Evolutionary conservation across 495 filamentous ascomycete species (phyloP), one percentile per base, ranked within the genome.

Genomic region (Hypoxylon fuscum): DNA sequence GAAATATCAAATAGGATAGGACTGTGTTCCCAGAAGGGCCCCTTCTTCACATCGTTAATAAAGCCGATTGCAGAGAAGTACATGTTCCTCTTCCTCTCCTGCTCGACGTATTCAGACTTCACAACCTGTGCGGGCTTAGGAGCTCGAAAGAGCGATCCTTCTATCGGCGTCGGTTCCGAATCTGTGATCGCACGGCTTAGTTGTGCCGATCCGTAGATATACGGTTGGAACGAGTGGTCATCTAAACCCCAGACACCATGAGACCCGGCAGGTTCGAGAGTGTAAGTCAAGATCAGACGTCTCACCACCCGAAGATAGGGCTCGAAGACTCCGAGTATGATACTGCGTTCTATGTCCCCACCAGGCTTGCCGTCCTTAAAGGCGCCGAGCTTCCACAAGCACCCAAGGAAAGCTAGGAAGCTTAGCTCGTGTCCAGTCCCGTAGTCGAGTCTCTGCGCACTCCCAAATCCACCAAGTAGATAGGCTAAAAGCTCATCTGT

Each of bases 1-100:
- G 90, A 94, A 27, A 99, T 93, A 75, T 99, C 96, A 69, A 87
- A 99, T 14, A 99, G 80, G 69, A 96, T 93, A 1, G 92, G 96
- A 55, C 91, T 96, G 69, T 99, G 95, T 66, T 98, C 95, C 96
- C 95, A 98, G 74, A 99, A 99, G 1, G 96, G 95, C 0, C 95
- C 95, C 50, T 80, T 92, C 73, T 99, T 99, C 47, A 99, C 95
- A 76, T 98, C 96, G 72, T 97, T 89, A 69, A 99, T 97, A 77
- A 99, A 99, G 7, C 91, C 93, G 60, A 99, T 84, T n/a, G 95
- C 96, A n/a, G 88, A 88, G 79, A 97, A 99, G 74, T 99, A 99
- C 80, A 99, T 84, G 73, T 97, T 97, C 11, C 66, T 78, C 48
- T 80, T 78, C 49, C 91, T 80, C 71, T 93, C 86, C 37, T 81